Evolutionary conservation across 345 rosid genomes (phyloP), one percentile per base, ranked within the genome.

Genomic region (Salix purpurea): DNA sequence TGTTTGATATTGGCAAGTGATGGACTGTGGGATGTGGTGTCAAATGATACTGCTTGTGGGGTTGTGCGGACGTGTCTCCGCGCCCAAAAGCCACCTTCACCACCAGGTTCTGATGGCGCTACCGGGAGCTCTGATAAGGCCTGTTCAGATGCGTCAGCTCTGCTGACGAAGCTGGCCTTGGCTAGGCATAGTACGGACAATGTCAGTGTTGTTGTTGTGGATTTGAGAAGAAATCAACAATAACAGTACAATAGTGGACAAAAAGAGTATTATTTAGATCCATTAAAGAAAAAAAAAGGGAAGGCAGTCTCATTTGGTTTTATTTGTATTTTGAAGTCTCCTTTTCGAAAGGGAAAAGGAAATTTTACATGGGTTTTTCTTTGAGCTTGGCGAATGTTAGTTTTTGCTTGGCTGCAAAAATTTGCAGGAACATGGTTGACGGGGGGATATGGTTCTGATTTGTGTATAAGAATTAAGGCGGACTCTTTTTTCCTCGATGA

Each of bases 11-110:
- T 93, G 37, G 99, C 93, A 8, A 91, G 91, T 26, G 99, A 91
- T 36, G 98, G 99, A 0, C 72, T 95, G 24, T 95, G 99, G 99
- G 98, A 95, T 71, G 99, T 91, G 36, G 98, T 95, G 48, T 84
- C 99, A 0, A 95, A 90, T 74, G 94, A 93, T 40, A 86, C 90
- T 0, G 96, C 96, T 1, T 93, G 98, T 72, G 84, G 90, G 52
- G 88, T 93, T 74, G 94, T 88, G 21, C 82, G 86, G 4, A 86
- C 84, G 96, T 92, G 93, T 77, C 44, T 96, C 1, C 81, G 86
- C 26, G 81, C 89, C 10, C 85, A 79, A 48, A 83, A 58, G 46
- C 80, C 78, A 1, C 54, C 79, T 0, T 77, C 86, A 0, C 72
- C 82, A 2, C 77, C 81, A 0, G 73, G 40, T 5, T 78, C 80